phyloP scores from a whole-genome alignment of 352 stramenopile genomes.

The Phytophthora citrophthora region DNA sequence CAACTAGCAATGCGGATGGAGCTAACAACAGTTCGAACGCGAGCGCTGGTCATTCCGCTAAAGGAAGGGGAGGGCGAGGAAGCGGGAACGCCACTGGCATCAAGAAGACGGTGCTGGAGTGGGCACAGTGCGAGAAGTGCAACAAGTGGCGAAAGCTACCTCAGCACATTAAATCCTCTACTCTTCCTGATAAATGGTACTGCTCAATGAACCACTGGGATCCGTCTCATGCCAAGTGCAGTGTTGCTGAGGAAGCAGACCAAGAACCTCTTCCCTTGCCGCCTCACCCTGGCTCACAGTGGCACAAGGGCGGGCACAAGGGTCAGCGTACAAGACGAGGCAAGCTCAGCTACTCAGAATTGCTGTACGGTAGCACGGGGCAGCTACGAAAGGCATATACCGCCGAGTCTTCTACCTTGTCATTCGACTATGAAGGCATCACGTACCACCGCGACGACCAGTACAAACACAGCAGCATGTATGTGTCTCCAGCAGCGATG shows the following conservation, averaged over 20 bases:
- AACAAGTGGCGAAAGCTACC: constrained; percentile 97
- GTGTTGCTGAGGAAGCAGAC: constrained; percentile 77
- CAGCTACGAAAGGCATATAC: constrained; percentile 87
- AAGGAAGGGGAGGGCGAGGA: constrained; percentile 31
- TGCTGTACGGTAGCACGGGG: constrained; percentile 81
- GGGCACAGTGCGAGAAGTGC: constrained; percentile 97
- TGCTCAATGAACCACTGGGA: constrained; percentile 97
- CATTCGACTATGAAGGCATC: constrained; percentile 76
- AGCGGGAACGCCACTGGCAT: constrained; percentile 29
- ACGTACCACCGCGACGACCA: constrained; percentile 80
- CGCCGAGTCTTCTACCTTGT: constrained; percentile 73
- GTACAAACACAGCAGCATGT: constrained; percentile 86
- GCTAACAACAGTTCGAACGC: constrained; percentile 9
- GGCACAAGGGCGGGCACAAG: constrained; percentile 59
- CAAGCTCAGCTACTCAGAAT: constrained; percentile 84
- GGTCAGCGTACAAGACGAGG: constrained; percentile 54
- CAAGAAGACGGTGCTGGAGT: constrained; percentile 90
- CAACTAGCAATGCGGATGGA: constrained; percentile 10
- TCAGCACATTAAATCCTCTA: constrained; percentile 90
- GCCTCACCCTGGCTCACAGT: constrained; percentile 50
- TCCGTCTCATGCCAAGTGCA: constrained; percentile 74
- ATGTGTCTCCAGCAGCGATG: constrained; percentile 59
- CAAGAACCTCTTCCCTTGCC: constrained; percentile 65
- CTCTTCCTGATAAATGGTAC: constrained; percentile 96
- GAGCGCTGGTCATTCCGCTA: constrained; percentile 7